Evolutionary conservation across 1,284 basidiomycete genomes (phyloP), one percentile per base, ranked within the genome.

Genomic region (Ustilago esculenta): DNA sequence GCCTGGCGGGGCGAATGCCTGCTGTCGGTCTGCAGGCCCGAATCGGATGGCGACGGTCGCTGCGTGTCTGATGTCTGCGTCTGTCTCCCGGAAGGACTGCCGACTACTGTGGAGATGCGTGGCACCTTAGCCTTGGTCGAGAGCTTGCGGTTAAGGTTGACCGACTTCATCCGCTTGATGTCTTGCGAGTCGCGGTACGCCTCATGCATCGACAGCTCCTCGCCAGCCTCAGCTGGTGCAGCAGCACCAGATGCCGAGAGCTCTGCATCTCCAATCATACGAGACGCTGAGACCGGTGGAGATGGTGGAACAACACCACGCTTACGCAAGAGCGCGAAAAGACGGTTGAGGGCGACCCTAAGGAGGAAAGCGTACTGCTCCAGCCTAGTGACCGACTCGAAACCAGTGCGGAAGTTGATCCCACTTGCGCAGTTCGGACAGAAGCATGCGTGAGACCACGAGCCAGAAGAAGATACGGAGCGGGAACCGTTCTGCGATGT

Each of bases 321-420:
- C 84, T 92, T 91, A 84, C 92, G 91, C 79, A 98, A 85, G 56
- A 98, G 86, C 37, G 92, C 87, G 83, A 94, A 97, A 51, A 99
- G 85, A 75, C 95, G 87, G 70, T 94, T 87, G 52, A 99, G 86
- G 5, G 95, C 96, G 17, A 98, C 96, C 75, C 98, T 94, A 50
- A 99, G 85, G 61, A 99, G 84, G 85, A 96, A 99, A 0, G 96
- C 92, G 82, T 97, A 99, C 82, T 99, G 95, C 84, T 99, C 95
- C 72, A 99, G 84, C 61, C 95, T 86, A 48, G 94, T 93, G 15
- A 97, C 95, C 14, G 91, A 86, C 80, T 92, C 90, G 83, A 98
- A 97, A 9, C 94, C 94, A 18, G 40, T 56, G 5, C 60, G 70
- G 15, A 67, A 49, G 14, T 53, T 45, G 27, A 61, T 45, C 8